A percentile compares a stretch with the other conserved stretches of the same genome.
Evolutionary conservation across 2,329 filamentous ascomycete genomes (phyloP).

Genomic region (Clonostachys rhizophaga): DNA sequence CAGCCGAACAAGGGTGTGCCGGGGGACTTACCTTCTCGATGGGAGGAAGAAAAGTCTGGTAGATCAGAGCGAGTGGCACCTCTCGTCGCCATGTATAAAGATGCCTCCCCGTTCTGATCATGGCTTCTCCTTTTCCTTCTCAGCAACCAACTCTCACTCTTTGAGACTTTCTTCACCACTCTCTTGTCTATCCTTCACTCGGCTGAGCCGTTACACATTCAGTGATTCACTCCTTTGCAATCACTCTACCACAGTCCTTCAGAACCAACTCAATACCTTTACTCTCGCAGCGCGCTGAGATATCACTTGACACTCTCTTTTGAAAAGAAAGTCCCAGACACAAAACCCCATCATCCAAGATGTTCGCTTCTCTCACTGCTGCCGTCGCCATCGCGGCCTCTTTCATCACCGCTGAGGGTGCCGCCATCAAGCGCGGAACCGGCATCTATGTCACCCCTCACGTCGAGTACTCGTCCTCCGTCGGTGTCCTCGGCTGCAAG

Average conservation of each 20-base stretch:
- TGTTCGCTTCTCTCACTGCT: slow-evolving; percentile 13
- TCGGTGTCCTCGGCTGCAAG: slow-evolving; percentile 56
- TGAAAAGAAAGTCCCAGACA: background rate
- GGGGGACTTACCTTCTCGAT: too few species aligned
- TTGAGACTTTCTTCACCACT: background rate
- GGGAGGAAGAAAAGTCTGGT: too few species aligned
- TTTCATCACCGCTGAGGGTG: slow-evolving; percentile 10
- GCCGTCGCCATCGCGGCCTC: slow-evolving; percentile 12
- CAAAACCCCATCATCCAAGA: slow-evolving; percentile 4
- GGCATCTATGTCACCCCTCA: slow-evolving; percentile 42
- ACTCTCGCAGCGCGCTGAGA: too few species aligned
- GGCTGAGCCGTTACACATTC: background rate
- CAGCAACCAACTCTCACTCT: too few species aligned
- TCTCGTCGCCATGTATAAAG: too few species aligned
- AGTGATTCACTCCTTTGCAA: background rate
- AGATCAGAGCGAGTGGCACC: too few species aligned
- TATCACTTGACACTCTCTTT: background rate
- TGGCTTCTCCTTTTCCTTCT: too few species aligned
- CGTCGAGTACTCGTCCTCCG: slow-evolving; percentile 48
- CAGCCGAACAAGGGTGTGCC: too few species aligned
- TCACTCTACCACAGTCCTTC: background rate
- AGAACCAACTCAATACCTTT: too few species aligned
- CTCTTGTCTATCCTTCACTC: background rate
- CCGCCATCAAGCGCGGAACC: slow-evolving; percentile 6
- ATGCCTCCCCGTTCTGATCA: too few species aligned